A percentile compares a stretch with the other conserved stretches of the same genome.
phyloP scores from a whole-genome alignment of 768 basidiomycete genomes.

The Calvatia gigantea region DNA sequence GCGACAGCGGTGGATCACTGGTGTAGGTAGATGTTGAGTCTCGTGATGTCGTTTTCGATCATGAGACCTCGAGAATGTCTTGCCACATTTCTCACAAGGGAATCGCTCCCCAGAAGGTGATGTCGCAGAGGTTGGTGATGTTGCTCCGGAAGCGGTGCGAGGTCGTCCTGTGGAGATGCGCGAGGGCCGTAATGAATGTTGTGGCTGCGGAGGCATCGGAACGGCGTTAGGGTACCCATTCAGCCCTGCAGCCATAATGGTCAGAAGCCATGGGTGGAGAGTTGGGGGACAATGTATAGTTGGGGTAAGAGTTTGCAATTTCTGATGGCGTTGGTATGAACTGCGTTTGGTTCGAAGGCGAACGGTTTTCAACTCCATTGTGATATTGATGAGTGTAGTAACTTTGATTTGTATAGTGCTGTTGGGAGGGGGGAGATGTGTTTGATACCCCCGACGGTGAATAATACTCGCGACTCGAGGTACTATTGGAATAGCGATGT shows the following conservation, averaged over 20 bases:
- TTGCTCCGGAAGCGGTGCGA: constrained; percentile 29
- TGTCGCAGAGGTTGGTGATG: constrained; percentile 32
- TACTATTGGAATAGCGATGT: constrained; percentile 26
- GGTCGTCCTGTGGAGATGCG: constrained; percentile 40
- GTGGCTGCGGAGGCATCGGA: constrained; percentile 24
- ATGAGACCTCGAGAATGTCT: constrained; percentile 77
- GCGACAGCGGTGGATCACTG: constrained; percentile 65
- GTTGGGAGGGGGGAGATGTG: constrained; percentile 18
- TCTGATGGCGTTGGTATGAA: constrained; percentile 33
- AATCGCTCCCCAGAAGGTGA: constrained; percentile 58
- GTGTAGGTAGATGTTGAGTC: constrained; percentile 65
- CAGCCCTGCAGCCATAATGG: constrained; percentile 19
- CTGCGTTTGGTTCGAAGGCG: constrained; percentile 20
- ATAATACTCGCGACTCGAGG: constrained; percentile 24
- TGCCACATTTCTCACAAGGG: constrained; percentile 71
- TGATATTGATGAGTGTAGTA: constrained; percentile 15
- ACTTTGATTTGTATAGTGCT: constrained; percentile 17
- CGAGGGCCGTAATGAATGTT: constrained; percentile 28
- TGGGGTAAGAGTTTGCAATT: constrained; percentile 29
- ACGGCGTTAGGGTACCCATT: constrained; percentile 21
- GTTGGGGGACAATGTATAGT: constrained; percentile 21
- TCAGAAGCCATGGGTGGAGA: constrained; percentile 21
- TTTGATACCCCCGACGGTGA: constrained; percentile 18
- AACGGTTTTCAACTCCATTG: constrained; percentile 19
- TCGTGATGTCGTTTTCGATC: constrained; percentile 82